phyloP scores from a whole-genome alignment of 2,329 filamentous ascomycete species.

The Elsinoe perseae region DNA sequence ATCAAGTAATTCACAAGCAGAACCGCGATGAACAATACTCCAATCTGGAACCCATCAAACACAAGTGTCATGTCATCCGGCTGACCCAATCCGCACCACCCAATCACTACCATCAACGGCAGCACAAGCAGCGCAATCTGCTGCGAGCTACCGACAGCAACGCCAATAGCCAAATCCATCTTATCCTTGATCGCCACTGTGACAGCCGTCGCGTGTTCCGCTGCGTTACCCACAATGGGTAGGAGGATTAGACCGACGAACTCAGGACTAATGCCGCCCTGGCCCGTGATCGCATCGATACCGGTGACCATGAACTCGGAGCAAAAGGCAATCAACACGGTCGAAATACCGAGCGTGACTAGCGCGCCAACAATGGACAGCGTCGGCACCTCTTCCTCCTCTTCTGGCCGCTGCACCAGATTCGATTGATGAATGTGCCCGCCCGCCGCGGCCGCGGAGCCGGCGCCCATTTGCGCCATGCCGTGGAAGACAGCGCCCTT shows the following conservation, averaged over 20 bases:
- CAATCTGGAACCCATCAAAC: slow-evolving; percentile 84
- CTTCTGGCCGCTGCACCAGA: slow-evolving; percentile 39
- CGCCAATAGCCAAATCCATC: slow-evolving; percentile 60
- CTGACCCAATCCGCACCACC: slow-evolving; percentile 48
- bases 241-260: slow-evolving; percentile 58
- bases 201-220: slow-evolving; percentile 56
- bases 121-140: slow-evolving; percentile 58
- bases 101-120: slow-evolving; percentile 53
- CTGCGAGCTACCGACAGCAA: slow-evolving; percentile 59
- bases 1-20: slow-evolving; percentile 56
- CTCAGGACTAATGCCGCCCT: slow-evolving; percentile 44
- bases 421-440: slow-evolving; percentile 45
- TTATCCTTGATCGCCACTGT: slow-evolving; percentile 57
- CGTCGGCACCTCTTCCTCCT: slow-evolving; percentile 65
- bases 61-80: slow-evolving; percentile 60
- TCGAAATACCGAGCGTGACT: slow-evolving; percentile 61
- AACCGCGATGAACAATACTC: slow-evolving; percentile 50
- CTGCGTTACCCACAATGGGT: slow-evolving; percentile 56
- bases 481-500: slow-evolving; percentile 44
- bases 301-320: slow-evolving; percentile 45
- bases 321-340: slow-evolving; percentile 64
- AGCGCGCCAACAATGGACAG: slow-evolving; percentile 66
- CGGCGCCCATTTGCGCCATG: slow-evolving; percentile 47
- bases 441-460: slow-evolving; percentile 43
- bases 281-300: slow-evolving; percentile 47